A percentile compares a stretch with the other conserved stretches of the same genome.
Evolutionary conservation across 306 rosid species (phyloP).

Genomic region (barrel medic (Medicago truncatula)): DNA sequence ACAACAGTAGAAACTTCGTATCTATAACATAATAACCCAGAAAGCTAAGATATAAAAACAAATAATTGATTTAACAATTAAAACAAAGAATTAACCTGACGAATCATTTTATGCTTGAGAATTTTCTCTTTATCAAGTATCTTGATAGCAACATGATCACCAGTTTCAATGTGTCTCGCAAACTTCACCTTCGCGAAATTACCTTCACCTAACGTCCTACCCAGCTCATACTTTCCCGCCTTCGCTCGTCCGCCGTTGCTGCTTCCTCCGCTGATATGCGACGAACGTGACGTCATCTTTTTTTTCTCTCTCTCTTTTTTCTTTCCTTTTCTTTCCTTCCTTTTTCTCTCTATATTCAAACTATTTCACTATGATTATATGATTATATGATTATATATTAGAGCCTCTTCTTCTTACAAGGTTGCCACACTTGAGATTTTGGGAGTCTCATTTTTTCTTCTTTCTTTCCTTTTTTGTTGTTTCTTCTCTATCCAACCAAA

Average conservation of each 20-base stretch:
- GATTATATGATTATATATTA: constrained; percentile 29
- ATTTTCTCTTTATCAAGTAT: constrained; percentile 81
- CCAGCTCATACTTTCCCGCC: constrained; percentile 83
- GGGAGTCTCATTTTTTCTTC: constrained; percentile 60
- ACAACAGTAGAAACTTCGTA: too few relatives aligned
- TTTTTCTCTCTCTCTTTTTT: not conserved
- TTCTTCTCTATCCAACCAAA: not conserved
- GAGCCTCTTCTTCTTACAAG: constrained; percentile 91
- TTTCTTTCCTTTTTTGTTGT: constrained; percentile 25
- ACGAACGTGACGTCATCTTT: constrained; percentile 57
- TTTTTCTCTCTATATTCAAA: not conserved
- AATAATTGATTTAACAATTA: too few relatives aligned
- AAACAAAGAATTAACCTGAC: constrained; percentile 50
- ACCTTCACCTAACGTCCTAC: constrained; percentile 91
- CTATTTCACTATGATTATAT: not conserved
- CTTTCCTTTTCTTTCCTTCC: constrained; percentile 22
- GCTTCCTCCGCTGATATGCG: not conserved
- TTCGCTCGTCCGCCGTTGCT: constrained; percentile 48
- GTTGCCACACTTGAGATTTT: constrained; percentile 93
- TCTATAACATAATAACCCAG: too few relatives aligned
- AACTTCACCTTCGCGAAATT: constrained; percentile 92
- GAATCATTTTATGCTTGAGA: constrained; percentile 93
- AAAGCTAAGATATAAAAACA: too few relatives aligned
- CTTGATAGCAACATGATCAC: constrained; percentile 79
- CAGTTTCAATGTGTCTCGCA: constrained; percentile 65